Evolutionary conservation across 1,284 basidiomycete genomes (phyloP).

Genomic region (Leccinum griseonigrum): DNA sequence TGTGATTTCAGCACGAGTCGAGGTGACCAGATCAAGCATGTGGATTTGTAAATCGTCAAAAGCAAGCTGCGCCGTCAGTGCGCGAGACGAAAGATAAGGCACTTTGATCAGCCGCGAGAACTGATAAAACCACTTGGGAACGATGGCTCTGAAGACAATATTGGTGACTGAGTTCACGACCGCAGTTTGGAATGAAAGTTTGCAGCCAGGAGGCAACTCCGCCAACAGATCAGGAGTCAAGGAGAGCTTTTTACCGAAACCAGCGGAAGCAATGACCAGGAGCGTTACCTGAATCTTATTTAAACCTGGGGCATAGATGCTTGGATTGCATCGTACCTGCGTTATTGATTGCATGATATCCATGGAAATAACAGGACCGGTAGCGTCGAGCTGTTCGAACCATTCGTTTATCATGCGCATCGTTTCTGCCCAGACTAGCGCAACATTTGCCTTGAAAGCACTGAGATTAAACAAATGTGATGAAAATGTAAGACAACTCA

Average conservation of each 20-base stretch:
- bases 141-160: constrained; percentile 32
- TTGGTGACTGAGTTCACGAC: constrained; percentile 30
- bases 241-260: constrained; percentile 39
- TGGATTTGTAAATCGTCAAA: constrained; percentile 38
- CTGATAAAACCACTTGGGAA: constrained; percentile 33
- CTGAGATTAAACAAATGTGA: neutral
- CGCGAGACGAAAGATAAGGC: constrained; percentile 34
- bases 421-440: constrained; percentile 44
- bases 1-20: constrained; percentile 34
- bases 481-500: neutral
- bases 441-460: constrained; percentile 39
- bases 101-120: constrained; percentile 32
- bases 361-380: constrained; percentile 21
- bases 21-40: constrained; percentile 39
- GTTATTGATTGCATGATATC: constrained; percentile 33
- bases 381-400: constrained; percentile 38
- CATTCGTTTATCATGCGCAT: constrained; percentile 42
- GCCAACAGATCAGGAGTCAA: constrained; percentile 31
- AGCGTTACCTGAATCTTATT: constrained; percentile 34
- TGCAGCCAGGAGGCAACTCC: constrained; percentile 31
- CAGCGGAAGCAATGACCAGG: constrained; percentile 41
- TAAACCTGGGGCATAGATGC: neutral
- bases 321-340: constrained; percentile 19
- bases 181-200: constrained; percentile 35
- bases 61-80: constrained; percentile 25